Base-by-base conservation (phyloP, 495 filamentous ascomycete genomes). In the Emericellopsis terricola region DNA sequence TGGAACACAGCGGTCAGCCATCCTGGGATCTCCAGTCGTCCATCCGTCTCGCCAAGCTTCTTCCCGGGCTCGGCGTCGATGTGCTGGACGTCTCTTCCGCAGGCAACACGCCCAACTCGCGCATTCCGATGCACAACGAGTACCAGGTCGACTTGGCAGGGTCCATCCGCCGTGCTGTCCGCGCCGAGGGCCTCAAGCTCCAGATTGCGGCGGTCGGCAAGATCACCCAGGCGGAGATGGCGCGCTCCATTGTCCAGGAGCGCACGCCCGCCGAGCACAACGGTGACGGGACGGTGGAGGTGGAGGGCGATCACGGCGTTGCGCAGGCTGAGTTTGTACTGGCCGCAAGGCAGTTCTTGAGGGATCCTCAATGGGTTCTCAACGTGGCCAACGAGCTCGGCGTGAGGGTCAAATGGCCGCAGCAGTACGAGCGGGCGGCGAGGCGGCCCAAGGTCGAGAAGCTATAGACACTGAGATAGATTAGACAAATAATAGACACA, bases 31-130 rank as follows among this genome's bases (percentile, higher is more conserved):
- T 83, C 23, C 55, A 66, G 17, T 55, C 78, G 24, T 78, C 66
- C 15, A 61, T 73, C 32, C 42, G 50, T 38, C 59, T 91, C 2
- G 74, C 78, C 10, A 67, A 69, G 41, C 47, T 76, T 17, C 61
- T 85, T 0, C 66, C 76, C 0, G 69, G 64, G 7, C 51, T 68
- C 2, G 80, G 75, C 3, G 60, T 91, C 16, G 82, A 87, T 52
- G 49, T 87, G 3, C 52, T 87, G 11, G 82, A 91, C 50, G 72
- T 85, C 29, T 76, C 68, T 38, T 73, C 73, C 0, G 78, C 66
- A 3, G 82, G 77, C 10, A 75, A 76, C 41, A 69, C 73, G 50
- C 53, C 58, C 20, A 45, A 51, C 11, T 75, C 80, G 51, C 56
- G 65, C 38, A 64, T 87, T 37, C 43, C 64, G 41, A 55, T 67